These are phyloP conservation scores for Botrytis hyacinthi DNA, from an alignment of 2,329 filamentous ascomycete genomes.

Conservation along the genomic window DNA sequence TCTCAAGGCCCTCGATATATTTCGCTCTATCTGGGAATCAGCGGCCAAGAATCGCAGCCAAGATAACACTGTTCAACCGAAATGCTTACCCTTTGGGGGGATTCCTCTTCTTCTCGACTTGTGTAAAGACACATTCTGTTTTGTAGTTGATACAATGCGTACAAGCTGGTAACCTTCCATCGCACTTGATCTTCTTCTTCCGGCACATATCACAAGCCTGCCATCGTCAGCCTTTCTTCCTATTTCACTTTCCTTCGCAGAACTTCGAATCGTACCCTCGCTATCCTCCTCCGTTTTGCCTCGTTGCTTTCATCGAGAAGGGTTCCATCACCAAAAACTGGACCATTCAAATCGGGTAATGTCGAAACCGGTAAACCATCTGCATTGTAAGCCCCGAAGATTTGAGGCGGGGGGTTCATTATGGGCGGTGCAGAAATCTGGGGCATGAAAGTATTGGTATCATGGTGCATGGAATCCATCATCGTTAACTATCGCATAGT, in stretches of 20 bases:
- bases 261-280: slow-evolving; percentile 52
- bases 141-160: slow-evolving; percentile 98
- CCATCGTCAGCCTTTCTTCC: slow-evolving; percentile 35
- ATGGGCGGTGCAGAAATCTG: slow-evolving; percentile 59
- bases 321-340: slow-evolving; percentile 58
- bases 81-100: slow-evolving; percentile 83
- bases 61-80: neutral
- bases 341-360: slow-evolving; percentile 56
- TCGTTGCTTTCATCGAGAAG: slow-evolving; percentile 69
- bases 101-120: slow-evolving; percentile 97
- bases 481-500: slow-evolving; percentile 27
- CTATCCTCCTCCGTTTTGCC: slow-evolving; percentile 62
- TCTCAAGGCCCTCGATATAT: slow-evolving; percentile 96
- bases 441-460: slow-evolving; percentile 46
- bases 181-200: slow-evolving; percentile 97
- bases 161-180: slow-evolving; percentile 91
- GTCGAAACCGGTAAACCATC: slow-evolving; percentile 60
- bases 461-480: slow-evolving; percentile 24
- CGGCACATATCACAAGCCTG: slow-evolving; percentile 71
- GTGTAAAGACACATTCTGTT: slow-evolving; percentile 94
- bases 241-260: neutral
- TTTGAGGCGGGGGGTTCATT: slow-evolving; percentile 66
- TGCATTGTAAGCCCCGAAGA: slow-evolving; percentile 62
- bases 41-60: slow-evolving; percentile 32
- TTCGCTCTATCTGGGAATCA: slow-evolving; percentile 65